Base-by-base conservation (phyloP, 2,329 filamentous ascomycete genomes). In the Pyricularia grisea region DNA sequence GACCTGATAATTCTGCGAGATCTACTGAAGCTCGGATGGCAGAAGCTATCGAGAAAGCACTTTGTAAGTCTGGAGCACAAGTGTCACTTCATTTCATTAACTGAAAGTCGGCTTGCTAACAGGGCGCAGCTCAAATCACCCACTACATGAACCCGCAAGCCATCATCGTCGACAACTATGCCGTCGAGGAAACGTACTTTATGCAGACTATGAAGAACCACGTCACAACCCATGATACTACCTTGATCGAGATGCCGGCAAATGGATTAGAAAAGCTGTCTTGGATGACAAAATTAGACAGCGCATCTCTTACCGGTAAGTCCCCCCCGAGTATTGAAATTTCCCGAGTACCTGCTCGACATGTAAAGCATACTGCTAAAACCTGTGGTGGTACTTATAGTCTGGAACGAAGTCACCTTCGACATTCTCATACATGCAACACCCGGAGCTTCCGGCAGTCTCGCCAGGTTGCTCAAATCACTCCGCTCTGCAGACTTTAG, bases 351-450 rank as follows among this genome's bases (percentile, higher is more conserved):
- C 10, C 61, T 20, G 30, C 63, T 28, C 23, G 33, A 20, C 63
- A 65, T 20, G n/a, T 20, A n/a, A 14, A 31, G 55, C 10, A 3
- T 10, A 10, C 3, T 63, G 14, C 60, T 63, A 17, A 42, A 12
- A 23, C 20, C 66, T 42, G n/a, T n/a, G n/a, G 4, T 3, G 12
- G n/a, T 4, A 10, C 30, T 63, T 25, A 7, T 20, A 90, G 90
- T 86, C 42, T 97, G 94, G 94, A 89, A 94, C 76, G 86, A 88
- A 65, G 83, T 92, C 5, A 87, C 84, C 55, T 84, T 98, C 71
- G 93, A 98, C 72, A 92, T 99, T 68, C 78, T 97, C 14, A 87
- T 98, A 10, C 92, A 96, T 70, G 92, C 92, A 1, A 85, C 88
- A 7, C 80, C 88, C 3, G 84, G 84, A 10, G 89, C 90, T 25